Evolutionary conservation across 2,329 filamentous ascomycete species (phyloP), one percentile per base, ranked within the genome.

Genomic region (Chaetomium olivaceum): DNA sequence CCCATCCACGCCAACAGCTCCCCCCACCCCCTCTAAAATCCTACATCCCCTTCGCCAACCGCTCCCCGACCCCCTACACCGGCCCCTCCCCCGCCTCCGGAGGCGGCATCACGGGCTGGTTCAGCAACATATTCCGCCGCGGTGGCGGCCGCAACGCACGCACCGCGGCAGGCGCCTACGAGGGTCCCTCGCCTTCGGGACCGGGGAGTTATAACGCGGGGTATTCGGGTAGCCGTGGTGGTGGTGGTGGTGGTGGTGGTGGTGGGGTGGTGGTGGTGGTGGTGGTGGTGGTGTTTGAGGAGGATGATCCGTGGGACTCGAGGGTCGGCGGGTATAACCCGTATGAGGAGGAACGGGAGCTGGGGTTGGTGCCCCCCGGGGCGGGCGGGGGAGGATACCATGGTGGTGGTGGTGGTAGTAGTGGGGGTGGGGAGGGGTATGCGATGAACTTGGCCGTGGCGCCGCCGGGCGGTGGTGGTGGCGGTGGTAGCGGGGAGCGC

Each of bases 241-340:
- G 73, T 23, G 69, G 76, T 39, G 79, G 79, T 62, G 73, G 73
- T 48, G 77, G 76, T 62, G 73, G 73, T 21, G 68, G 76, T 39
- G 79, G 79, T n/a, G n/a, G n/a, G 76, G 73, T 48, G 77, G 76
- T 62, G 73, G 73, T 23, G 69, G 76, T 39, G 79, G 79, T 62
- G 73, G 73, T 48, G 77, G 76, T n/a, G 62, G 86, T 87, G 31
- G 87, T 87, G 25, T 89, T 90, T 75, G 92, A 95, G 73, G 91
- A 91, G 75, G 91, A 93, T 75, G 91, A 93, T 74, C 91, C 91
- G 1, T 96, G 92, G 92, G 91, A 95, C 78, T 79, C 91, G 69
- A 83, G 91, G 66, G 91, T 96, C 4, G 91, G 67, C 73, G 79
- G 78, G 14, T 88, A 89, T 74, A 85, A 85, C 1, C 79, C 80